These are phyloP conservation scores for Chaetoceros tenuissimus DNA, from an alignment of 108 stramenopile species.

Conservation along the genomic window DNA sequence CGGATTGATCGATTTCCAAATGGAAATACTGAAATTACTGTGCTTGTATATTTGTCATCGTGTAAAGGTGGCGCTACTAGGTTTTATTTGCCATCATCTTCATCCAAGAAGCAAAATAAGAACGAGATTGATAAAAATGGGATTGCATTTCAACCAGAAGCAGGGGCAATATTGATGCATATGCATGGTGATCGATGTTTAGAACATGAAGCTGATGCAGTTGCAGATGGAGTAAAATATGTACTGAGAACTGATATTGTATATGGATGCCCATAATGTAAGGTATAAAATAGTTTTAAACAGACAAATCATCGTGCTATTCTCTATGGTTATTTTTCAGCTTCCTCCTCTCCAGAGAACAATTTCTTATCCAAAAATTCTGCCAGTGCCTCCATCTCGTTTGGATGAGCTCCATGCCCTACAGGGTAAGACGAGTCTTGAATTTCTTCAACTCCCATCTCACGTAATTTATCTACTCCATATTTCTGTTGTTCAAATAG, in stretches of 20 bases:
- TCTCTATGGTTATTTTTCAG: too few relatives aligned
- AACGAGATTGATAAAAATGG: conserved; percentile 3
- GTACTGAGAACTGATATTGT: conserved; percentile 71
- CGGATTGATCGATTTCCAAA: conserved; percentile 13
- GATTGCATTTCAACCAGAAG: conserved; percentile 53
- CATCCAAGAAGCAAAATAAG: conserved; percentile 14
- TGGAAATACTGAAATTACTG: conserved; percentile 68
- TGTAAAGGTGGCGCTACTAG: conserved; percentile 65
- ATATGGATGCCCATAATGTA: too few relatives aligned
- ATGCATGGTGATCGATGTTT: conserved; percentile 82
- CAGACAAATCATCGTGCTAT: too few relatives aligned
- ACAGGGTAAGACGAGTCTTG: conserved; percentile 35
- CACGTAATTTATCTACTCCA: conserved; percentile 48
- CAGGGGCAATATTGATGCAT: conserved; percentile 71
- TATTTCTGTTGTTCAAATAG: conserved; percentile 68
- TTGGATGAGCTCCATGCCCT: conserved; percentile 60
- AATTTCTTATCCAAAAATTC: conserved; percentile 52
- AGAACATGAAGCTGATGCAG: conserved; percentile 83
- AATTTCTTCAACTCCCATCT: conserved; percentile 31
- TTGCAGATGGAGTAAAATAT: conserved; percentile 73
- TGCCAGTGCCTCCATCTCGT: conserved; percentile 67
- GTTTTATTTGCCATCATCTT: conserved; percentile 41
- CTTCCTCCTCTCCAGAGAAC: too few relatives aligned
- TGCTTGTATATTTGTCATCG: conserved; percentile 73
- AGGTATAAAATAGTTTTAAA: too few relatives aligned